Conservation (phyloP, 805 yeast species). For the Saturnispora dispora region DNA sequence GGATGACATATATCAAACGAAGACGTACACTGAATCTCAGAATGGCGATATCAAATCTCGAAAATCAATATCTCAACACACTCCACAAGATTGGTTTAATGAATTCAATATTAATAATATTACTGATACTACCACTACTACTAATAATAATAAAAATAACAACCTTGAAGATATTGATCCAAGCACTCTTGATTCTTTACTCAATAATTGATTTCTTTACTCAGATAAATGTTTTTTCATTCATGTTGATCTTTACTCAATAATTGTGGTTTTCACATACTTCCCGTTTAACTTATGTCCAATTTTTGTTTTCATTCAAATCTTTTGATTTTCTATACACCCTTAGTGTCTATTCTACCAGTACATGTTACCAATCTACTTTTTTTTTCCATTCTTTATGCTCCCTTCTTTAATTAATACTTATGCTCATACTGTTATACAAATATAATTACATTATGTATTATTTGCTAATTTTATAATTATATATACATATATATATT, state of each 20-base stretch:
- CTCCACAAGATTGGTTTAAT: background rate
- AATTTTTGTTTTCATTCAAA: background rate
- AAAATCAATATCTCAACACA: background rate
- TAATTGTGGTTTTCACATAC: background rate
- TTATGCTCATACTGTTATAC: background rate
- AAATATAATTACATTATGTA: background rate
- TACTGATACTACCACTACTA: background rate
- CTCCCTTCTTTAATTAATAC: background rate
- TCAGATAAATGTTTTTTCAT: background rate
- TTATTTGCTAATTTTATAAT: background rate
- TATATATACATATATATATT: background rate
- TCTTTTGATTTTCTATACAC: background rate
- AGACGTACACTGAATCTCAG: conserved; percentile 23
- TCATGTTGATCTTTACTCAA: background rate
- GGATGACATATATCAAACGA: conserved; percentile 27
- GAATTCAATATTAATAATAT: background rate
- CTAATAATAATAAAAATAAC: background rate
- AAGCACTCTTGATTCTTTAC: background rate
- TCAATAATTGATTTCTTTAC: background rate
- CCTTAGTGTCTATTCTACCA: background rate
- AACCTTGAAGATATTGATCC: background rate
- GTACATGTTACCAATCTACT: background rate
- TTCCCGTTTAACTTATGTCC: background rate
- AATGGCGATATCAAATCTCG: conserved; percentile 1
- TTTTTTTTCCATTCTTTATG: background rate